A percentile compares a stretch with the other conserved stretches of the same genome.
Evolutionary conservation across 2,329 filamentous ascomycete species (phyloP).

Genomic region (Graphilbum fragrans): DNA sequence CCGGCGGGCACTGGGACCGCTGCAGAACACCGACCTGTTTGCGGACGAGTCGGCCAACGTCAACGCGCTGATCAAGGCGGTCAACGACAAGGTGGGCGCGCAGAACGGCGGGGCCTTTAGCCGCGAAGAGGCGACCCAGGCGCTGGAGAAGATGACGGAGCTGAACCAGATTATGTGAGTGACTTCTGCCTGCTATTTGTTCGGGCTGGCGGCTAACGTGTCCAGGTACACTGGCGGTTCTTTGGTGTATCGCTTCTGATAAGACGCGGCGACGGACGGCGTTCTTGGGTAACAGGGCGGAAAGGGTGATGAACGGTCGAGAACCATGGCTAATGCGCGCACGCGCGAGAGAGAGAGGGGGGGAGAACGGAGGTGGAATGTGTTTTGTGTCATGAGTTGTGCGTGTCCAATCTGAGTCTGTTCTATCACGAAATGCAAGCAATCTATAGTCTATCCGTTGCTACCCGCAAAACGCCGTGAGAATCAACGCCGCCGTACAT

Average conservation of each 20-base stretch:
- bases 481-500: too few species aligned
- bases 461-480: too few species aligned
- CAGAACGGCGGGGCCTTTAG: slow-evolving; percentile 49
- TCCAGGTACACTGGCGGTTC: slow-evolving; percentile 48
- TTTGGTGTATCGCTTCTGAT: slow-evolving; percentile 56
- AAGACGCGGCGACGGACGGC: background rate
- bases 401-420: too few species aligned
- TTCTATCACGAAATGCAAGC: too few species aligned
- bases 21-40: slow-evolving; percentile 69
- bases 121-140: slow-evolving; percentile 60
- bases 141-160: slow-evolving; percentile 68
- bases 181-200: too few species aligned
- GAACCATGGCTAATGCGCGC: too few species aligned
- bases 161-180: slow-evolving; percentile 88
- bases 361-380: too few species aligned
- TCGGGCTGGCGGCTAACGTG: background rate
- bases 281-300: slow-evolving; percentile 7
- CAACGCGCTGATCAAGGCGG: slow-evolving; percentile 59
- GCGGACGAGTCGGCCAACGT: slow-evolving; percentile 82
- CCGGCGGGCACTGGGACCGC: slow-evolving; percentile 67
- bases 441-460: too few species aligned
- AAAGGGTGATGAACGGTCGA: too few species aligned
- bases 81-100: slow-evolving; percentile 58
- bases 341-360: too few species aligned
- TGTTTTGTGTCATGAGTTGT: too few species aligned